These are phyloP conservation scores for Flaveria robusta DNA, from an alignment of 129 eudicot genomes.

Conservation along the genomic window DNA sequence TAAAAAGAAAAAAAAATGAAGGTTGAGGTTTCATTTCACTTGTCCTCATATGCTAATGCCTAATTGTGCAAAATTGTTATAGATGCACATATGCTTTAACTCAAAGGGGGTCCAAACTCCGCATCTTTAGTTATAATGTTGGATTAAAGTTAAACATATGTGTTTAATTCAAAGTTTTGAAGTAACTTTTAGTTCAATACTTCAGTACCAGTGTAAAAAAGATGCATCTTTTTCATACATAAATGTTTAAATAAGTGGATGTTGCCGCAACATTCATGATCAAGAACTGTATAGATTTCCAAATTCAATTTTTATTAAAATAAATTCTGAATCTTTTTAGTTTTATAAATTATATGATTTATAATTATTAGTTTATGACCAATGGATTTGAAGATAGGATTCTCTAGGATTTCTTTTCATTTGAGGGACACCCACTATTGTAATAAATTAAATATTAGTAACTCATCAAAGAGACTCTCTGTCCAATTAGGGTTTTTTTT, in stretches of 20 bases:
- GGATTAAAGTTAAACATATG: slow-evolving; percentile 34
- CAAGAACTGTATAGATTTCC: not conserved
- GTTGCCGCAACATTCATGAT: not conserved
- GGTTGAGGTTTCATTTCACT: slow-evolving; percentile 2
- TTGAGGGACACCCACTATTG: no score
- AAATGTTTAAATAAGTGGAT: not conserved
- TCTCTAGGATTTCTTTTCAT: no score
- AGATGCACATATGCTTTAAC: no score
- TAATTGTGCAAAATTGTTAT: no score
- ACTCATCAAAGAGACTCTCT: no score
- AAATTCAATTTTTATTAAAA: not conserved
- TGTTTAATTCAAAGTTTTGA: slow-evolving; percentile 15
- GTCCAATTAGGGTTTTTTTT: no score
- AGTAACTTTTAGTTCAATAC: slow-evolving; percentile 30
- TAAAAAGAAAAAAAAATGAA: not conserved
- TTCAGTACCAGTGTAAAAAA: slow-evolving; percentile 9
- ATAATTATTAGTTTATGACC: no score
- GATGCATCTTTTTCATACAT: slow-evolving; percentile 8
- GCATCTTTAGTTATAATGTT: slow-evolving; percentile 17
- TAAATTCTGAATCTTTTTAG: not conserved
- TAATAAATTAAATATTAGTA: no score
- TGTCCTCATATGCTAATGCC: not conserved
- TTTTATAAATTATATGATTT: no score
- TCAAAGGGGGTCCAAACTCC: slow-evolving; percentile 26
- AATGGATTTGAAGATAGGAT: no score